These are phyloP conservation scores for Lactifluus hygrophoroides DNA, from an alignment of 768 basidiomycete species.

Conservation along the genomic window DNA sequence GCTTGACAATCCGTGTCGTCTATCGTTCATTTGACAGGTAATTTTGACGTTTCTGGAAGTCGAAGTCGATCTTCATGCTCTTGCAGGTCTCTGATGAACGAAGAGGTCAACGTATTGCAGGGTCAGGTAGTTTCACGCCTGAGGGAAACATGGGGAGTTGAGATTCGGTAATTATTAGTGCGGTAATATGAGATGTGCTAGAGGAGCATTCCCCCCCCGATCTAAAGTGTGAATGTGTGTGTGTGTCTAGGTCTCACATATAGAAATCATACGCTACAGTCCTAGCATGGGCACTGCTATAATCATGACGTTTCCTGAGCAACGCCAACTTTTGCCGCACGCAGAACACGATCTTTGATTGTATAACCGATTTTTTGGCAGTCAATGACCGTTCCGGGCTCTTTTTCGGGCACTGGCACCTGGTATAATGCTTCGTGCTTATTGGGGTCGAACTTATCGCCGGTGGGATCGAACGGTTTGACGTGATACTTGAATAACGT, in stretches of 20 bases:
- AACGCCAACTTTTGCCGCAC: constrained; percentile 96
- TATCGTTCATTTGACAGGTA: constrained; percentile 97
- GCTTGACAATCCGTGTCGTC: constrained; percentile 83
- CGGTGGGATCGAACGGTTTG: constrained; percentile 84
- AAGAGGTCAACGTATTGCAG: constrained; percentile 82
- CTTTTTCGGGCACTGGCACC: constrained; percentile 82
- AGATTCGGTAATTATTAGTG: constrained; percentile 66
- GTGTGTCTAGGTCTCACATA: constrained; percentile 9
- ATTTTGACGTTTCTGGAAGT: constrained; percentile 8
- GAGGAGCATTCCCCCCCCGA: constrained; percentile 26
- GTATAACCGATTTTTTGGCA: constrained; percentile 87
- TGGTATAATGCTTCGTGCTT: constrained; percentile 92
- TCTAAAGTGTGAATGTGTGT: constrained; percentile 18
- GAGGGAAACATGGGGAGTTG: constrained; percentile 61
- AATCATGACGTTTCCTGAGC: constrained; percentile 55
- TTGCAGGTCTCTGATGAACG: constrained; percentile 73
- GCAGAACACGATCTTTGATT: constrained; percentile 88
- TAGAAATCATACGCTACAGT: constrained; percentile 3
- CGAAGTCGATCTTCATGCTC: background rate
- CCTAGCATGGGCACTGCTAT: background rate
- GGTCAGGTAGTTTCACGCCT: constrained; percentile 47
- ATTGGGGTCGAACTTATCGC: constrained; percentile 93
- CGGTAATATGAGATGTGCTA: constrained; percentile 26
- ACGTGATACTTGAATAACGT: constrained; percentile 90
- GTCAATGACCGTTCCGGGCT: constrained; percentile 83